Base-by-base conservation (phyloP, 2,329 filamentous ascomycete genomes). In the Amylocarpus encephaloides region DNA sequence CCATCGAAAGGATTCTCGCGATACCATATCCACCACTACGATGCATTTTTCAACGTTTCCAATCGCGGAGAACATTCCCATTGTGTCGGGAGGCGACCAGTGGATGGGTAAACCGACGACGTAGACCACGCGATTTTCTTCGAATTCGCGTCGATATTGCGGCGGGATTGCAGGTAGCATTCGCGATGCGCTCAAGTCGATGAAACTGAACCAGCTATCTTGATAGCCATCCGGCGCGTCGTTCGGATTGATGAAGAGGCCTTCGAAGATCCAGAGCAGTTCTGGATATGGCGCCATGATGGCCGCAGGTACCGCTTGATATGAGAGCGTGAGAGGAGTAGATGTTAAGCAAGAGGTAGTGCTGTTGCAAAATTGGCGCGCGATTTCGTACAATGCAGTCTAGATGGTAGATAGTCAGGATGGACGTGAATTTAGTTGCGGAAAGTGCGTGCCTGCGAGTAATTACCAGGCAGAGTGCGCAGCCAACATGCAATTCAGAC, bases 1-100 rank as follows among this genome's bases (percentile, higher is more conserved):
- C 57, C 59, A 63, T 26, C 60, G 55, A 39, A 62, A 63, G 1
- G 56, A 58, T 11, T 51, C 34, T 15, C 47, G 39, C 10, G 51
- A 55, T 10, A 30, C 43, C 5, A 54, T 22, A 35, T 59, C 57
- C 18, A 61, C 56, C 7, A 64, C 40, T 1, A 41, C 42, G 1
- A 60, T 54, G 22, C 42, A 51, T 29, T 49, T 58, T 5, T 51
- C 52, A 15, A 59, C 51, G 2, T 34, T 46, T 29, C 52, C 60
- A 35, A 51, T 55, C 11, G 32, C 26, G 15, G 48, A 40, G 42
- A 63, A 57, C 10, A 62, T 47, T 5, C 30, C 35, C 6, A 41
- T 22, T 18, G 59, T 49, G 10, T 42, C 48, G 13, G 16, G 29
- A 3, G 49, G 48, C 30, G 50, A 18, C 46, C 52, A 51, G 32